These are phyloP conservation scores for Saccharomycopsis schoenii DNA, from an alignment of 805 yeast genomes.

Conservation along the genomic window DNA sequence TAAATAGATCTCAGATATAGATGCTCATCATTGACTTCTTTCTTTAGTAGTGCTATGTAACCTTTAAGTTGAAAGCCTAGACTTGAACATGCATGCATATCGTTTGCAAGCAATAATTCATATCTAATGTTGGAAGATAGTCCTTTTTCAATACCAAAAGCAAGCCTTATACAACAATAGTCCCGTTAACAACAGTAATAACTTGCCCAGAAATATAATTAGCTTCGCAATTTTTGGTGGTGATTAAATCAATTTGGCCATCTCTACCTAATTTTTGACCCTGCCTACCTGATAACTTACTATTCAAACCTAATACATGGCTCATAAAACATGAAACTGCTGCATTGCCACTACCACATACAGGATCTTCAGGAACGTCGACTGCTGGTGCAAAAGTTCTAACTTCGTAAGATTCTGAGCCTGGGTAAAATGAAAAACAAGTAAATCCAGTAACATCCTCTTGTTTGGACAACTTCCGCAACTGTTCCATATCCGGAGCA, in stretches of 20 bases:
- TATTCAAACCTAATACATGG: constrained; percentile 20
- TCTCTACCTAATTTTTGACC: constrained; percentile 33
- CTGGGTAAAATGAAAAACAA: constrained; percentile 26
- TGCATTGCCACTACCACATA: constrained; percentile 41
- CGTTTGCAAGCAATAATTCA: no score
- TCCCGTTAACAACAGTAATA: constrained; percentile 24
- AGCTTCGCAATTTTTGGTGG: constrained; percentile 20
- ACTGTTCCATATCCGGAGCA: constrained; percentile 25
- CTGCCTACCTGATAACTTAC: constrained; percentile 26
- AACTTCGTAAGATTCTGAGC: constrained; percentile 25
- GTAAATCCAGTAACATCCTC: constrained; percentile 29
- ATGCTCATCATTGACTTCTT: no score
- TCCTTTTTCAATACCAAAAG: no score
- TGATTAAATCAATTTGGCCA: constrained; percentile 27
- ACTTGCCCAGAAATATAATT: constrained; percentile 32
- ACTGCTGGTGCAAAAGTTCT: constrained; percentile 34
- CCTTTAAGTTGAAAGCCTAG: no score
- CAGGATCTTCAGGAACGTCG: constrained; percentile 41
- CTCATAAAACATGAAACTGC: constrained; percentile 26
- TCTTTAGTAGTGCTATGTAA: no score
- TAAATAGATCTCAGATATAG: no score
- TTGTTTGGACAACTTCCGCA: constrained; percentile 20
- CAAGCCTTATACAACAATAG: no score
- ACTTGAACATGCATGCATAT: no score
- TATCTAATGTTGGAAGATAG: no score